A percentile compares a stretch with the other conserved stretches of the same genome.
These are phyloP conservation scores for Blastobotrys illinoisensis DNA, from an alignment of 1,139 yeast genomes.

Conservation along the genomic window DNA sequence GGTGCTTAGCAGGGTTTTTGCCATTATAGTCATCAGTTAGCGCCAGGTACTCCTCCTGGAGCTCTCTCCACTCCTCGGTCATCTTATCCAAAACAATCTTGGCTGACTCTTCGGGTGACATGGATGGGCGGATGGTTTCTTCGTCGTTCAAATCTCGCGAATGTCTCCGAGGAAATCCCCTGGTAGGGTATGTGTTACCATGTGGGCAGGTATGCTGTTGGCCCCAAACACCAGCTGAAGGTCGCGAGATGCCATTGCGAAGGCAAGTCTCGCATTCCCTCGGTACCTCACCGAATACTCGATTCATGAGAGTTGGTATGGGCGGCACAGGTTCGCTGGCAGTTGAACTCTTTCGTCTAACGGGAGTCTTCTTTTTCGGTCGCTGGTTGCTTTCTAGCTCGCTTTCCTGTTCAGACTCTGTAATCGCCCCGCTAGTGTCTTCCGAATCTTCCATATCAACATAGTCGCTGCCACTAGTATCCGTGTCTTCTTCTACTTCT, in stretches of 20 bases:
- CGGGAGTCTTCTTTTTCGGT: background rate
- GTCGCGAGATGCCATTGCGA: background rate
- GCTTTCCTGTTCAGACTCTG: background rate
- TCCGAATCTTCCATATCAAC: background rate
- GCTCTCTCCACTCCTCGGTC: constrained; percentile 23
- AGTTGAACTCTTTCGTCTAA: background rate
- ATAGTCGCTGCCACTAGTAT: background rate
- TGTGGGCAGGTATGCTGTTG: background rate
- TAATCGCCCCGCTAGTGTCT: background rate
- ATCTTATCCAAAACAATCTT: constrained; percentile 23
- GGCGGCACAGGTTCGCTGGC: background rate
- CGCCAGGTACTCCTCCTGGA: constrained; percentile 22
- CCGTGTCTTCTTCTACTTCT: background rate
- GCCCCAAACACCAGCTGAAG: background rate
- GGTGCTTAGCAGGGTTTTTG: constrained; percentile 26
- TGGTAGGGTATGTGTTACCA: background rate
- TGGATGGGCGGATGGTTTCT: constrained; percentile 29
- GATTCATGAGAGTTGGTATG: constrained; percentile 10
- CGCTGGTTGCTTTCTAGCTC: background rate
- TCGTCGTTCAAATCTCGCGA: constrained; percentile 20
- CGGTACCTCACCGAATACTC: constrained; percentile 10
- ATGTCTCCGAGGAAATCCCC: background rate
- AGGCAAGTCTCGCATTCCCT: constrained; percentile 10
- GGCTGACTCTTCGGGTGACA: constrained; percentile 28
- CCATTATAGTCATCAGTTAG: constrained; percentile 24